A percentile compares a stretch with the other conserved stretches of the same genome.
Evolutionary conservation across 2,329 filamentous ascomycete species (phyloP).

Genomic region (Diaporthe australafricana): DNA sequence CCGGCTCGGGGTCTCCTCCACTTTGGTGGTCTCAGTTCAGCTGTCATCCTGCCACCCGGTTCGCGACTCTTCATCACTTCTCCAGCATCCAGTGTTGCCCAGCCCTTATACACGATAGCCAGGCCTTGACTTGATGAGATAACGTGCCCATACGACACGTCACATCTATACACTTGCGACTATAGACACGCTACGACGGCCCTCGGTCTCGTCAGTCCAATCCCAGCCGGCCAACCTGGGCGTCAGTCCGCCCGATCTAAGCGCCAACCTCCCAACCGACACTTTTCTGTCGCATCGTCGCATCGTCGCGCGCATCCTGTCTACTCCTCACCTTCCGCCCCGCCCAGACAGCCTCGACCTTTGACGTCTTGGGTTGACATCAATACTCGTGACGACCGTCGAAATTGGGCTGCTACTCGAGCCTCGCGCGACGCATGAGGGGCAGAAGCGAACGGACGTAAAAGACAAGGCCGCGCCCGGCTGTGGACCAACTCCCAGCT

Average conservation of each 20-base stretch:
- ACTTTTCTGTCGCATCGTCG: slow-evolving; percentile 20
- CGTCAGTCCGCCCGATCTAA: slow-evolving; percentile 18
- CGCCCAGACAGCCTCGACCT: not conserved
- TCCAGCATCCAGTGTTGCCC: not conserved
- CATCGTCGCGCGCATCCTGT: slow-evolving; percentile 19
- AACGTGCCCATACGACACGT: slow-evolving; percentile 14
- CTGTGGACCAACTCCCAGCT: slow-evolving; percentile 15
- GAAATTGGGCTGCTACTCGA: not conserved
- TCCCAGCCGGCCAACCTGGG: slow-evolving; percentile 16
- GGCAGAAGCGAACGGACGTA: not conserved
- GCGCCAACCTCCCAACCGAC: slow-evolving; percentile 8
- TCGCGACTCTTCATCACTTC: slow-evolving; percentile 11
- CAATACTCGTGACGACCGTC: not conserved
- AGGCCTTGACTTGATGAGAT: not conserved
- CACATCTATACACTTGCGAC: slow-evolving; percentile 6
- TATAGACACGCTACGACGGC: not conserved
- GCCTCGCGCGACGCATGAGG: slow-evolving; percentile 17
- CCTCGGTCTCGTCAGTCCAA: slow-evolving; percentile 1
- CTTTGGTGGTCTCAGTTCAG: slow-evolving; percentile 26
- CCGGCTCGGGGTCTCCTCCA: slow-evolving; percentile 23
- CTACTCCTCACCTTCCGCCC: not conserved
- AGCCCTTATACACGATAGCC: slow-evolving; percentile 8
- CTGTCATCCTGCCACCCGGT: slow-evolving; percentile 24
- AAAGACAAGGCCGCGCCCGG: slow-evolving; percentile 4
- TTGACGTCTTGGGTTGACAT: not conserved